Base-by-base conservation (phyloP, 176 grass and related monocot genomes). In the Tillandsia leiboldiana region DNA sequence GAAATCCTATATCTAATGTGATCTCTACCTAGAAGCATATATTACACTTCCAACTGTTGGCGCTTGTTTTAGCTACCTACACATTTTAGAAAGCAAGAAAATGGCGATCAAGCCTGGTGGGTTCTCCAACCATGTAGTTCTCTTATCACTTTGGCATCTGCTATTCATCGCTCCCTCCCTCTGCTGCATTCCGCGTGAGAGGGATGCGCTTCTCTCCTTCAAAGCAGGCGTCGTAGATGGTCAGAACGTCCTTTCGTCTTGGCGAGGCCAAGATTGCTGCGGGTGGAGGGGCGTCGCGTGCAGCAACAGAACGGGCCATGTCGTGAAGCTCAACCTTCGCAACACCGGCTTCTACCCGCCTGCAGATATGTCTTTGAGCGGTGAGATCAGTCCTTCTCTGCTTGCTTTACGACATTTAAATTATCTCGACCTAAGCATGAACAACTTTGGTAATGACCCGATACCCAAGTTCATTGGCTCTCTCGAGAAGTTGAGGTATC, bases 351-450 rank as follows among this genome's bases (percentile, higher is more conserved):
- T 78, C 9, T 7, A 42, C 33, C 0, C 0, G 3, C 0, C 0
- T 1, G 3, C 1, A 29, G 51, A 10, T 68, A 15, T 1, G 14
- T 3, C 15, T 18, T 58, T 71, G 65, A 1, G n/a, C 0, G 81
- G 86, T 10, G 18, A 84, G 58, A 70, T 82, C 20, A 73, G 57
- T 50, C 27, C 74, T 49, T 64, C 70, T 63, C 58, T 87, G 10
- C 11, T 82, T 20, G 23, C 18, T 8, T 23, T 87, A 2, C 18
- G 48, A 8, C 22, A 87, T 50, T 2, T 87, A n/a, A 49, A 54
- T 12, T 63, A 78, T 9, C 79, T 87, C 1, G 75, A 79, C 50
- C 71, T 87, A 1, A 87, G 71, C 27, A 69, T 50, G 3, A 82
- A 87, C 15, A 0, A 23, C 17, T 66, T 87, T 3, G 12, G 12